Evolutionary conservation across 345 rosid species (phyloP).

Genomic region (Euphorbia peplus): DNA sequence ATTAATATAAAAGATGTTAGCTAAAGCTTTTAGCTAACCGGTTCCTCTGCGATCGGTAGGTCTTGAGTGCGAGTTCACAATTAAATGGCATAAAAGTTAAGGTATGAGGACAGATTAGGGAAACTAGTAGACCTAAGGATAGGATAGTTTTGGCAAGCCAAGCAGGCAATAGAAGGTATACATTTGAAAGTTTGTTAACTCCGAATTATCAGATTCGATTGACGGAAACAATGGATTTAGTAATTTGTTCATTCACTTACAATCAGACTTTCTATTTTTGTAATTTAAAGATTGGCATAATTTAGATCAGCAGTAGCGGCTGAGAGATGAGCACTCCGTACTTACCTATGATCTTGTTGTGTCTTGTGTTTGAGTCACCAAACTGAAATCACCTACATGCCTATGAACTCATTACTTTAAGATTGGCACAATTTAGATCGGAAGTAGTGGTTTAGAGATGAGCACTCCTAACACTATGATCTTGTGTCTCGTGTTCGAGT

Average conservation of each 20-base stretch:
- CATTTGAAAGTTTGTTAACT: background rate
- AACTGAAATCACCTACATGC: background rate
- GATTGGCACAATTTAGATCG: background rate
- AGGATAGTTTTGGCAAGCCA: background rate
- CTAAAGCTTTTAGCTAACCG: too few species aligned
- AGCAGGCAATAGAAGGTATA: background rate
- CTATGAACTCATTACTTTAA: background rate
- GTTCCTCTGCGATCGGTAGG: too few species aligned
- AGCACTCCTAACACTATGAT: background rate
- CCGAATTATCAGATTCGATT: background rate
- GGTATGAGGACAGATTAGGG: background rate
- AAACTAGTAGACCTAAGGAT: background rate
- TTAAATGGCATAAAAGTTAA: background rate
- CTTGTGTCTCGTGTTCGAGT: background rate
- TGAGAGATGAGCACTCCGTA: background rate
- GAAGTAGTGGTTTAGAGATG: background rate
- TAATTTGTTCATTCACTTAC: background rate
- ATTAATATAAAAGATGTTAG: too few species aligned
- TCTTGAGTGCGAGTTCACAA: too few species aligned
- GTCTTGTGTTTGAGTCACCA: background rate
- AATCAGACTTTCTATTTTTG: background rate
- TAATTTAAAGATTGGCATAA: background rate
- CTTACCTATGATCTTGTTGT: background rate
- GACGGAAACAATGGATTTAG: background rate
- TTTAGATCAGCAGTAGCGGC: too few species aligned